phyloP scores from a whole-genome alignment of 495 filamentous ascomycete species.

The Apodospora peruviana region DNA sequence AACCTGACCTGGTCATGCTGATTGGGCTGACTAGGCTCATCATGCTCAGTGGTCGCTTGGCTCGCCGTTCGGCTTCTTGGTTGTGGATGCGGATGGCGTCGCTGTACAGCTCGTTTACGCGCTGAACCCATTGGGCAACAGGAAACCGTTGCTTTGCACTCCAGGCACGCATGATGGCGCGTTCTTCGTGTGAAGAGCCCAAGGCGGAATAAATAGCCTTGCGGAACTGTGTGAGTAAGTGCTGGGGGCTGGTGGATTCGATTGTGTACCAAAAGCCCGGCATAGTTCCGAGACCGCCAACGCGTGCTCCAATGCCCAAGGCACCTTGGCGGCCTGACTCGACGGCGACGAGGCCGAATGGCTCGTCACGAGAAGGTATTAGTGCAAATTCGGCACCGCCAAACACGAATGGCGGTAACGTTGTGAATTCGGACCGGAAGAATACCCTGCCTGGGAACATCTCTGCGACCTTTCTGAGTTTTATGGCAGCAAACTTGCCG shows the following conservation, averaged over 20 bases:
- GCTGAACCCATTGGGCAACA: constrained; percentile 57
- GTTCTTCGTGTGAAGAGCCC: constrained; percentile 46
- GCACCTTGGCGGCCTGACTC: constrained; percentile 74
- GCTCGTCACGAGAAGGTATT: constrained; percentile 71
- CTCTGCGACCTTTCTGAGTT: constrained; percentile 62
- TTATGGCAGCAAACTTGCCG: constrained; percentile 67
- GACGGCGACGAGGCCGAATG: constrained; percentile 69
- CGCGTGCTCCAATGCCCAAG: constrained; percentile 59
- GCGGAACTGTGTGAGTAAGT: constrained; percentile 65
- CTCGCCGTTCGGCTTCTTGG: constrained; percentile 12
- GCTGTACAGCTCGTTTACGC: constrained; percentile 52
- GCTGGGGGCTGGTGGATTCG: constrained; percentile 60
- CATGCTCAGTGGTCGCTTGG: background rate
- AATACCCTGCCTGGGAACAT: constrained; percentile 64
- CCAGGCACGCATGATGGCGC: constrained; percentile 64
- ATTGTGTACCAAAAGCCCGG: constrained; percentile 65
- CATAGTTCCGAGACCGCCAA: constrained; percentile 66
- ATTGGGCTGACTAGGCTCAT: background rate
- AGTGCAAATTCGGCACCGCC: constrained; percentile 71
- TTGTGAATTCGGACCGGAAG: constrained; percentile 68
- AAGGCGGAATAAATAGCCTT: constrained; percentile 58
- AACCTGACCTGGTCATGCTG: background rate
- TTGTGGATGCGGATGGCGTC: constrained; percentile 30
- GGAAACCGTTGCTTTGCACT: constrained; percentile 69
- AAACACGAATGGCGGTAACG: constrained; percentile 65